Base-by-base conservation (phyloP, 1,139 yeast species). In the Hyphopichia wangnamkhiaoensis region DNA sequence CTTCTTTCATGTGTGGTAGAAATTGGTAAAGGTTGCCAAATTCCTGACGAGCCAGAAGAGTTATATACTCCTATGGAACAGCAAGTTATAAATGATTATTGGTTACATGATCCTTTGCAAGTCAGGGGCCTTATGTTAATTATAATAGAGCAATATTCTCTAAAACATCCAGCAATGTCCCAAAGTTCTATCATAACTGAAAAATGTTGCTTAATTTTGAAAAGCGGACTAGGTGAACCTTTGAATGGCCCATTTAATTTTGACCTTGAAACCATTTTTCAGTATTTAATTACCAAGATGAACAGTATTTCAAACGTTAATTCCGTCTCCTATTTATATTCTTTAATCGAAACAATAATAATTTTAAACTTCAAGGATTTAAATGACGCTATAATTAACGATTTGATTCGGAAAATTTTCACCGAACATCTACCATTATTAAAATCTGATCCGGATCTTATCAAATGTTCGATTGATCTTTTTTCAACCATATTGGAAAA, bases 11-110 rank as follows among this genome's bases (percentile, higher is more conserved):
- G 90, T 54, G 59, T 88, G 0, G 71, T 72, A 16, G 87, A 84
- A 41, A 63, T 87, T 12, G 93, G 90, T 0, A 82, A 80, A 42
- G 89, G 91, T 0, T 62, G 84, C 48, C 71, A 74, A 34, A 57
- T 78, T 4, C 81, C 86, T 0, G 85, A 78, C 31, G 88, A 82
- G 19, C 52, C 66, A 12, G 78, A 74, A 13, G 74, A 68, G 14
- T 60, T 61, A 34, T 61, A 63, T 38, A 56, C 64, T 7, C 60
- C 55, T 9, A 61, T 60, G 13, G 64, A 63, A 33, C 37, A 52
- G 16, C 33, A 35, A 8, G 29, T 44, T 5, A 56, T 65, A 13
- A 53, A 61, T 31, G 40, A 43, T 7, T 77, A 71, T 50, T 67
- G 77, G 79, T 30, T 31, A 4, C 37, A 42, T 6, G 86, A 81